Evolutionary conservation across 129 eudicot genomes (phyloP).

Genomic region (Escallonia rubra): DNA sequence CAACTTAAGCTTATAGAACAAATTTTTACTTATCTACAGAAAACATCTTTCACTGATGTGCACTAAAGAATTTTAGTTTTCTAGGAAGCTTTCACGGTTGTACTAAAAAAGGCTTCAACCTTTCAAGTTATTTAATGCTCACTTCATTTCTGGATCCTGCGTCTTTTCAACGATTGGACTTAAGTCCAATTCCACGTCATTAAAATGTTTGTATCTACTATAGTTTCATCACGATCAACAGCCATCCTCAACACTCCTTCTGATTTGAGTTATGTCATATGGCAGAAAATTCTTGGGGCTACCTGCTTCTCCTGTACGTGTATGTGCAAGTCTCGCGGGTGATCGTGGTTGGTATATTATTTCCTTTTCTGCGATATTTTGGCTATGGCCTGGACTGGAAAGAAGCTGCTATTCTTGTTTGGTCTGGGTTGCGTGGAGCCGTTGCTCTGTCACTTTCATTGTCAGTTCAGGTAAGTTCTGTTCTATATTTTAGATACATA

Average conservation of each 20-base stretch:
- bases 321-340: constrained; percentile 65
- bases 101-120: too few species aligned
- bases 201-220: too few species aligned
- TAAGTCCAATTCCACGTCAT: too few species aligned
- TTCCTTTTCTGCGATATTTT: constrained; percentile 61
- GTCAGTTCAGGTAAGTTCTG: constrained; percentile 74
- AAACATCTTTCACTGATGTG: too few species aligned
- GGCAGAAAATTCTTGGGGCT: constrained; percentile 85
- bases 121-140: too few species aligned
- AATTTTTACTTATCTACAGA: too few species aligned
- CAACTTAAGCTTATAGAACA: too few species aligned
- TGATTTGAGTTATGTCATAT: not conserved
- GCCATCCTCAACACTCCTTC: not conserved
- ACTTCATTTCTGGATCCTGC: too few species aligned
- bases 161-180: too few species aligned
- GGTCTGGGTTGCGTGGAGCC: constrained; percentile 97
- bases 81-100: too few species aligned
- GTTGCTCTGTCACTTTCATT: constrained; percentile 88
- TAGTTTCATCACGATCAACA: too few species aligned
- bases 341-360: constrained; percentile 65
- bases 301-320: constrained; percentile 72
- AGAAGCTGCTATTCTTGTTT: constrained; percentile 76
- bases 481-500: not conserved
- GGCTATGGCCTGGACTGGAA: constrained; percentile 97
- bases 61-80: too few species aligned